Evolutionary conservation across 2,329 filamentous ascomycete genomes (phyloP), one percentile per base, ranked within the genome.

Genomic region (Pestalotiopsis fici): DNA sequence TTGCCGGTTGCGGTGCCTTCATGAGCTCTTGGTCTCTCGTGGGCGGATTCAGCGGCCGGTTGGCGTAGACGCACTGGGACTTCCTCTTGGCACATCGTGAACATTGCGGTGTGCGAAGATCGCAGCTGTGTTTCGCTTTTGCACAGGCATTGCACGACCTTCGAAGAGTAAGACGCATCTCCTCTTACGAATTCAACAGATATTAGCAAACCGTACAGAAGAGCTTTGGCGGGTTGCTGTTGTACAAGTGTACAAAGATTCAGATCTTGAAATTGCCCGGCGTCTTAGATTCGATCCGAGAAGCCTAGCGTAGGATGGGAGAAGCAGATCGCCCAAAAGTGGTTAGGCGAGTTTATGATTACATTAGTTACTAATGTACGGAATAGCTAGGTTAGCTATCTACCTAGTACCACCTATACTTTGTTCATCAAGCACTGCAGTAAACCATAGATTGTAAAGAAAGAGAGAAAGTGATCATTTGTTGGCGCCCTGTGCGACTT

Each of bases 81-180:
- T 82, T 80, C 27, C 84, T 80, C 75, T 85, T 86, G 66, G 80
- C 67, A 72, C 87, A 89, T 65, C 87, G 84, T 3, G 86, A 87
- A 75, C 87, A 89, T 63, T 78, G 80, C 3, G 87, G 87, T 1
- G 81, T 85, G 35, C 78, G 79, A 21, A 88, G 82, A 71, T 88
- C 86, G 74, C 87, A 89, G 67, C 84, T 82, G 69, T 85, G 81
- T 71, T 89, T 89, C 4, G 84, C 80, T 71, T 81, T 87, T 55
- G 85, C 86, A 72, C 87, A 89, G 18, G 86, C 82, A 70, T 80
- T 79, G 77, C 87, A 89, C 9, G 87, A 88, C 70, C 87, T 78
- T 56, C 87, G 85, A 66, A 89, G 85, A n/a, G 85, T 87, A 70
- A 78, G 79, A 74, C 83, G 85, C 86, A 88, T 88, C 67, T 69